Base-by-base conservation (phyloP, 345 rosid genomes). In the Pelargonium nanum region DNA sequence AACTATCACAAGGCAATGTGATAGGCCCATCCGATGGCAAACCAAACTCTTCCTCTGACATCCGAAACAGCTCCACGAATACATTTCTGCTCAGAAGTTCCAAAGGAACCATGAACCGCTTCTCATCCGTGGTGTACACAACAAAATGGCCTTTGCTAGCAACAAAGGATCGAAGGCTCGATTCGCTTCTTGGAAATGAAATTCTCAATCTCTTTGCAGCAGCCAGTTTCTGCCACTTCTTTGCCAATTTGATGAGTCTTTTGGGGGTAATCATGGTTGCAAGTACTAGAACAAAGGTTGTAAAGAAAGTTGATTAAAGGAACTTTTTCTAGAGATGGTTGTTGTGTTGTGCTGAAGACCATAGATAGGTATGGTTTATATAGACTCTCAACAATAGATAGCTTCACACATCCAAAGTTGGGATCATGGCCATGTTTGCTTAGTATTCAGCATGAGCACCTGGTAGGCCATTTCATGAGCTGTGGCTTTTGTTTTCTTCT, bases 1-100 rank as follows among this genome's bases (percentile, higher is more conserved):
- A 22, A 56, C 72, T 57, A 65, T 75, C 68, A 13, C 76, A 71
- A 9, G 79, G 71, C 55, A 75, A 54, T 2, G 63, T 65, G 54
- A 75, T 57, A 6, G 64, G 79, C 4, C 68, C 73, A 24, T 61
- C 64, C 4, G 73, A 55, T 15, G 52, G 22, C 12, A 71, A 19
- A 17, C 79, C 79, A 61, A 53, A 75, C 71, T 68, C 74, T 28
- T 75, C 74, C 55, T 71, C 71, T 4, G 74, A 68, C 48, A 68
- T 25, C 23, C 55, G 66, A 25, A 68, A 60, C 19, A 77, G 63
- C 55, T 61, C 68, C 24, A 19, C 34, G 50, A 67, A 52, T 52
- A 61, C 19, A 15, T 21, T 2, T 21, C 24, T 61, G 65, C 22
- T 61, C 22, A 61, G 26, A 23, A 20, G 50, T 5, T 50, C 21